Percentiles rank a stretch among this genome's conserved stretches.
phyloP scores from a whole-genome alignment of 495 filamentous ascomycete species.

The Neurospora sp. region DNA sequence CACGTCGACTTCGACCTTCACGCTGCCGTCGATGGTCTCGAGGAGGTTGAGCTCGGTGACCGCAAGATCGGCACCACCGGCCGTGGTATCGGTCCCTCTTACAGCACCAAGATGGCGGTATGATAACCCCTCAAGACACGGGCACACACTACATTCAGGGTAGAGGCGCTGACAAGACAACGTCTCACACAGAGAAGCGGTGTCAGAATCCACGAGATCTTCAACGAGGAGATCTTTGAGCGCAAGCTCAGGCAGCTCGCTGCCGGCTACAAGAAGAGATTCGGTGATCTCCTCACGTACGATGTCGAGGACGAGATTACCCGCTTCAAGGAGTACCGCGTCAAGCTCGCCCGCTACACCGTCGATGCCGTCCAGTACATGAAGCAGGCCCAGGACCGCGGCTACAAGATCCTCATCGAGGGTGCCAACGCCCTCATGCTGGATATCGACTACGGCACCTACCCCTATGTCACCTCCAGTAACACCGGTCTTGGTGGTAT shows the following conservation, averaged over 20 bases:
- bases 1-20: conserved; percentile 83
- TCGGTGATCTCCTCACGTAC: conserved; percentile 63
- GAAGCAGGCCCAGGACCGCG: conserved; percentile 42
- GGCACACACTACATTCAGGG: no score
- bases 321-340: conserved; percentile 52
- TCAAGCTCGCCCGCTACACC: conserved; percentile 54
- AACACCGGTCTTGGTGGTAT: conserved; percentile 68
- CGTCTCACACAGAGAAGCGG: conserved; percentile 41
- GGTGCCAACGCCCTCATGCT: conserved; percentile 74
- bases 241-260: conserved; percentile 57
- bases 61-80: conserved; percentile 47
- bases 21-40: conserved; percentile 68
- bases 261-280: conserved; percentile 57
- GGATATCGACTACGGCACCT: conserved; percentile 49
- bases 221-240: conserved; percentile 60
- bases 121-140: background rate
- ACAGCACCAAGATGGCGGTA: conserved; percentile 65
- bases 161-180: background rate
- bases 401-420: conserved; percentile 66
- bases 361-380: conserved; percentile 60
- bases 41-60: conserved; percentile 62
- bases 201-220: conserved; percentile 65
- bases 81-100: conserved; percentile 68
- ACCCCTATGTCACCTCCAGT: conserved; percentile 77
- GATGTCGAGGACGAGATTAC: conserved; percentile 72